Conservation (phyloP, 768 basidiomycete genomes). For the Pleurotus citrinopileatus region DNA sequence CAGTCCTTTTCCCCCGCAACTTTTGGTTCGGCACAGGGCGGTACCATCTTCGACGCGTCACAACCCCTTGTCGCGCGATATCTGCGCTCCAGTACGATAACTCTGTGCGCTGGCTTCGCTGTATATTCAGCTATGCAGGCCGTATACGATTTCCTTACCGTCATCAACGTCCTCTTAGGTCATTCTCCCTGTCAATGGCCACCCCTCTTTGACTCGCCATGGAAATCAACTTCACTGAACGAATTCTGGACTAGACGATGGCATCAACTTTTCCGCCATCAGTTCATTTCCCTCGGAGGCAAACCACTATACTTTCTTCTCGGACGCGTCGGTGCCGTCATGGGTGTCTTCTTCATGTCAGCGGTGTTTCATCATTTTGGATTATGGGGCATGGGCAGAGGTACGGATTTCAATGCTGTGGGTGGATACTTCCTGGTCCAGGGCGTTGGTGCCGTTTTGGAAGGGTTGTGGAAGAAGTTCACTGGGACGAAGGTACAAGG, state of each 20-base stretch:
- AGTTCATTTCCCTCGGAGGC: constrained; percentile 51
- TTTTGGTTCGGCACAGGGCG: constrained; percentile 34
- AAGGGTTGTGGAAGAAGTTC: constrained; percentile 39
- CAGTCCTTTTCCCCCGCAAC: constrained; percentile 44
- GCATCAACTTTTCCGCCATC: constrained; percentile 66
- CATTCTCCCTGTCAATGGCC: constrained; percentile 60
- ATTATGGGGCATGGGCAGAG: constrained; percentile 55
- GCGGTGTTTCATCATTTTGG: constrained; percentile 59
- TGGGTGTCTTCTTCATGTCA: constrained; percentile 61
- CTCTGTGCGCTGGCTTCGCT: constrained; percentile 38
- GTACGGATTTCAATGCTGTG: constrained; percentile 39
- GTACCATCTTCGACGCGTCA: constrained; percentile 39
- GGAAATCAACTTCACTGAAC: constrained; percentile 52
- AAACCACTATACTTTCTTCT: constrained; percentile 38
- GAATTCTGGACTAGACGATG: constrained; percentile 65
- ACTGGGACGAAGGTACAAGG: constrained; percentile 51
- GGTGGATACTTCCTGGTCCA: constrained; percentile 57
- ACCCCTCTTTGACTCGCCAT: constrained; percentile 58
- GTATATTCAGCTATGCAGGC: constrained; percentile 45
- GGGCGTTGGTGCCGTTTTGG: constrained; percentile 49
- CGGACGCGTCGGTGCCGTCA: constrained; percentile 45
- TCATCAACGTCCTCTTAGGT: constrained; percentile 42
- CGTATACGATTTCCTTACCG: constrained; percentile 37
- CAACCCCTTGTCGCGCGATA: constrained; percentile 34
- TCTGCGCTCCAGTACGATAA: constrained; percentile 41